Base-by-base conservation (phyloP, 2,329 filamentous ascomycete species). In the Tothia fuscella region DNA sequence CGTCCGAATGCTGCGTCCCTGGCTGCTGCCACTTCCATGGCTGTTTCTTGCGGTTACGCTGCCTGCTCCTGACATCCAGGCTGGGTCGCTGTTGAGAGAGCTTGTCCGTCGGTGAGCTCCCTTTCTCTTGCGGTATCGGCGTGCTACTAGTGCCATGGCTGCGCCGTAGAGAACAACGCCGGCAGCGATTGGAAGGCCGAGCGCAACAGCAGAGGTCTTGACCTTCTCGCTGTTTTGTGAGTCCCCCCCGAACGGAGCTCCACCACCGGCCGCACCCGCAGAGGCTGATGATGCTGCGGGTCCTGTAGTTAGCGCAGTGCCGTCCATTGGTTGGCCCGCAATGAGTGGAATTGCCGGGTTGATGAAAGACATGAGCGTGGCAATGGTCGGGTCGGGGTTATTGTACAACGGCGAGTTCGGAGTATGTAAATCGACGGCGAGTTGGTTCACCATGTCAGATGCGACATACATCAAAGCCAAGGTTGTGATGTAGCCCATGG, bases 61-160 rank as follows among this genome's bases (percentile, higher is more conserved):
- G 31, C 77, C 80, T 47, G 43, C 43, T 24, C 80, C 80, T 38
- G 79, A 80, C 81, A 86, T 86, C 43, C 82, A 67, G 25, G 74
- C 67, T 19, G 46, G 49, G 55, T 57, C 47, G 37, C 70, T 71
- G 47, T 83, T 86, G 66, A 89, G 65, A 34, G 85, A 93, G 70
- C 78, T 85, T 40, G 80, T 71, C 46, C 86, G 82, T 54, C 78
- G 74, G 64, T 93, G 84, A 57, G 26, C 33, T 5, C 82, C 75
- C 63, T 78, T 81, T 72, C 82, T 86, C 66, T 82, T 80, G 71
- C 88, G 85, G 72, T 94, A 94, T 46, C 88, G 76, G 47, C 87
- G 80, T 38, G 88, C 88, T 50, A 94, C 77, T 54, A 91, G 79
- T 67, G 94, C 89, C 88, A 95, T 94, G 59, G 85, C 87, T 10